Conservation (phyloP, 2,329 filamentous ascomycete species). For the Fusarium sp. region DNA sequence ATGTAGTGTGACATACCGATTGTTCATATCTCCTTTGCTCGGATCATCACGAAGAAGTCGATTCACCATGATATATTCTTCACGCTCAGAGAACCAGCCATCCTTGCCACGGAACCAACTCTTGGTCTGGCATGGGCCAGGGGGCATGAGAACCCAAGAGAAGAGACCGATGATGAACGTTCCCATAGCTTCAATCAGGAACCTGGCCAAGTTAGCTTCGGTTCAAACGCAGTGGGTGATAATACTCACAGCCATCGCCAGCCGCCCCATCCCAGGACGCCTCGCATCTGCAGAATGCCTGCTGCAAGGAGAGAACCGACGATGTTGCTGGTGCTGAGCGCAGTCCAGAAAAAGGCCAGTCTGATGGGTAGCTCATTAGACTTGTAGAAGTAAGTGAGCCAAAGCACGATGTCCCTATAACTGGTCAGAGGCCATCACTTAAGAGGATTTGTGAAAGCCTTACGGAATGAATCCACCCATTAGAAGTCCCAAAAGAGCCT, state of each 20-base stretch:
- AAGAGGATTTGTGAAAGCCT: fast-evolving
- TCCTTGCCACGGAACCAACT: conserved; percentile 68
- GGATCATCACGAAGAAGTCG: conserved; percentile 71
- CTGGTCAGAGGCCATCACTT: not conserved
- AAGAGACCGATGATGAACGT: conserved; percentile 59
- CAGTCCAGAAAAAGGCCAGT: conserved; percentile 77
- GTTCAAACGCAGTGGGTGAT: fast-evolving
- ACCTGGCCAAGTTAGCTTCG: conserved; percentile 40
- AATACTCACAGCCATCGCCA: conserved; percentile 55
- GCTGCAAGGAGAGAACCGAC: conserved; percentile 63
- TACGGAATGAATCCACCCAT: conserved; percentile 66
- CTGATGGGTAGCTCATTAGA: conserved; percentile 75
- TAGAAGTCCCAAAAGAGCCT: conserved; percentile 59
- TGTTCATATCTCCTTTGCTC: conserved; percentile 72
- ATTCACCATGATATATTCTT: conserved; percentile 73
- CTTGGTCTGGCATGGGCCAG: conserved; percentile 62
- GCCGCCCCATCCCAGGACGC: conserved; percentile 53
- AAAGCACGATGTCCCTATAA: conserved; percentile 66
- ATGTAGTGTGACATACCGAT: conserved; percentile 52
- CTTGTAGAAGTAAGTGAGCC: conserved; percentile 82
- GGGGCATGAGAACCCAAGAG: conserved; percentile 61
- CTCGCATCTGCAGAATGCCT: conserved; percentile 55
- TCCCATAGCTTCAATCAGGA: conserved; percentile 64
- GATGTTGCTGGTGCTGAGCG: conserved; percentile 69
- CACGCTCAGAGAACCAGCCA: conserved; percentile 73